phyloP scores from a whole-genome alignment of 371 early-diverging fungal genomes.

The Coemansia sp. region DNA sequence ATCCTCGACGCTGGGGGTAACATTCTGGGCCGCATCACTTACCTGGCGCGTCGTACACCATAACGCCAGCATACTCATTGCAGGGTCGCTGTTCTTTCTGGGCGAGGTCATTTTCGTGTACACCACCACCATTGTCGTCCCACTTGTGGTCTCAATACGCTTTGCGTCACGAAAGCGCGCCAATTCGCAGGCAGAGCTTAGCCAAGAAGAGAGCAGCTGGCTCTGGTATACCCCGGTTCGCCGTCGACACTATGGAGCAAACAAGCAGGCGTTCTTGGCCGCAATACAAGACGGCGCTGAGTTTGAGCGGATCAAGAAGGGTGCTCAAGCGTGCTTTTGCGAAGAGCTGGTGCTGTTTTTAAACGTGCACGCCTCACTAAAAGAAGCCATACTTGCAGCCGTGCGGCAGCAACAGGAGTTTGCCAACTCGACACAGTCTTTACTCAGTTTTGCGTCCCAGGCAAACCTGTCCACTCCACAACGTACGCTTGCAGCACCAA shows the following conservation, averaged over 20 bases:
- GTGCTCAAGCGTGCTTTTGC: constrained; percentile 25
- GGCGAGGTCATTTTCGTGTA: constrained; percentile 14
- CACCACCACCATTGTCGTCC: constrained; percentile 11
- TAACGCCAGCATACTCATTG: neutral
- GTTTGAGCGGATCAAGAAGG: constrained; percentile 10
- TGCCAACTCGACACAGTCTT: neutral
- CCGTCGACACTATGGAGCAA: constrained; percentile 10
- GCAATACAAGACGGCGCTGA: constrained; percentile 26
- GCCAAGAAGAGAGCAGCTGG: constrained; percentile 10
- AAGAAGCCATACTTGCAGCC: neutral
- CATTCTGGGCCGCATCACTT: constrained; percentile 17
- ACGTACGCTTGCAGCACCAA: neutral
- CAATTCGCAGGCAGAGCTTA: neutral
- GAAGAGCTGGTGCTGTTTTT: constrained; percentile 23
- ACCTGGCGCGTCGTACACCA: constrained; percentile 13
- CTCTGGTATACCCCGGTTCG: constrained; percentile 3
- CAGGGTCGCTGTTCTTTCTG: constrained; percentile 19
- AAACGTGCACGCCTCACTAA: constrained; percentile 23
- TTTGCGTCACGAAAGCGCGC: constrained; percentile 4
- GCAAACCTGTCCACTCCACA: neutral
- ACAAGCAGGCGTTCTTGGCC: constrained; percentile 21
- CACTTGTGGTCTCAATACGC: constrained; percentile 9
- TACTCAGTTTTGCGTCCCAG: no score
- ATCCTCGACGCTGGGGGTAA: constrained; percentile 2
- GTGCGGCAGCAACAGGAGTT: neutral